phyloP scores from a whole-genome alignment of 768 basidiomycete genomes.

The Lactarius evosmus region DNA sequence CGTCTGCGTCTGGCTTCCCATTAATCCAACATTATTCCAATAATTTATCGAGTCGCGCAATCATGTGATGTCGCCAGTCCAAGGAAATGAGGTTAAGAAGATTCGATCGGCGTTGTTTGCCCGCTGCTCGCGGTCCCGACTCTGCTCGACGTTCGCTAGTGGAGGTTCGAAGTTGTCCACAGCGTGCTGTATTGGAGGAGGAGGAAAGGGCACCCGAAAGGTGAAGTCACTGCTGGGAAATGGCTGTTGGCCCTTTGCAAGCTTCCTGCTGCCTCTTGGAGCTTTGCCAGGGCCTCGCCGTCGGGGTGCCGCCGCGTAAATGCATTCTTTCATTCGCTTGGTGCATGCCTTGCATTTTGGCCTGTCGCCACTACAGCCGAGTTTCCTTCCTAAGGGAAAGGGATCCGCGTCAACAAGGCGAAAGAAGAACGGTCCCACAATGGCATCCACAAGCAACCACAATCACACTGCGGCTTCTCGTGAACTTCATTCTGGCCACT shows the following conservation, averaged over 20 bases:
- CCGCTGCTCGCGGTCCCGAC: constrained; percentile 2
- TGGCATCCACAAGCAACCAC: constrained; percentile 16
- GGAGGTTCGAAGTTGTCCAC: not conserved
- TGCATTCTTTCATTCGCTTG: constrained; percentile 50
- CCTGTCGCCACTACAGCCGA: constrained; percentile 65
- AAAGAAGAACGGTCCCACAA: constrained; percentile 18
- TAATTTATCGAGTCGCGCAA: not conserved
- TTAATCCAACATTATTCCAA: constrained; percentile 7
- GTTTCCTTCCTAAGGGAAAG: constrained; percentile 57
- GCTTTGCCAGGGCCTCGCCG: constrained; percentile 77
- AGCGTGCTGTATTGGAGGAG: constrained; percentile 1
- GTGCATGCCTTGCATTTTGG: constrained; percentile 65
- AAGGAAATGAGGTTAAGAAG: constrained; percentile 10
- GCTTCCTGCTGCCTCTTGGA: constrained; percentile 47
- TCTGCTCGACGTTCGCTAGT: constrained; percentile 6
- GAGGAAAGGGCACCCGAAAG: constrained; percentile 11
- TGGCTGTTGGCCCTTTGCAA: constrained; percentile 5
- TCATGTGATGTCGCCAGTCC: constrained; percentile 14
- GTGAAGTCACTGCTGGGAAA: constrained; percentile 4
- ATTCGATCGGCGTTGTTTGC: constrained; percentile 8
- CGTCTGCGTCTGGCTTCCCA: not conserved
- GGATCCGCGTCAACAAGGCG: constrained; percentile 14
- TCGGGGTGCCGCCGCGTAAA: constrained; percentile 48
- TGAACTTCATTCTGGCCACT: constrained; percentile 30
- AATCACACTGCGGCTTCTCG: constrained; percentile 12